phyloP scores from a whole-genome alignment of 1,139 yeast species.

The Saccharomyces pastorianus region DNA sequence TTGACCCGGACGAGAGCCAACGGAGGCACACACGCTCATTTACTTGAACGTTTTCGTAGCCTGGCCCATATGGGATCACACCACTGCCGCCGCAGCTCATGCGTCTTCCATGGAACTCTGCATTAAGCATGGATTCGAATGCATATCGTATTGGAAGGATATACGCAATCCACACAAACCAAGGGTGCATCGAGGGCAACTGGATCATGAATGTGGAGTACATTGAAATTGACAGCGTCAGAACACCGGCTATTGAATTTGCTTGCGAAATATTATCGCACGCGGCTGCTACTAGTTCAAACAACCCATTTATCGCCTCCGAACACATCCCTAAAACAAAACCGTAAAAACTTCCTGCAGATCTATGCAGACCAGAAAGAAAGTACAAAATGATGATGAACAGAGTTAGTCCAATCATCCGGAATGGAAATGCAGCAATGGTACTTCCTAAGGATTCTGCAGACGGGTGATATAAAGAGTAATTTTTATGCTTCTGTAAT shows the following conservation, averaged over 20 bases:
- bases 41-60: too few species aligned
- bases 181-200: constrained; percentile 48
- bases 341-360: constrained; percentile 46
- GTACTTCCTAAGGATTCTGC: constrained; percentile 45
- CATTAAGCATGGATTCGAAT: constrained; percentile 46
- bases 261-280: constrained; percentile 41
- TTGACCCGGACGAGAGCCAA: constrained; percentile 36
- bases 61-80: constrained; percentile 44
- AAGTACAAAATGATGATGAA: constrained; percentile 43
- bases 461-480: constrained; percentile 47
- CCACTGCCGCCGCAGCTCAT: constrained; percentile 41
- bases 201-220: constrained; percentile 50
- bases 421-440: constrained; percentile 40
- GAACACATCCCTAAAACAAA: constrained; percentile 38
- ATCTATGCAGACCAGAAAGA: constrained; percentile 40
- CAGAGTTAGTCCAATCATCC: constrained; percentile 36
- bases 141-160: constrained; percentile 45
- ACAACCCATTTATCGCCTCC: constrained; percentile 37
- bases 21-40: constrained; percentile 45
- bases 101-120: constrained; percentile 46
- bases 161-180: constrained; percentile 55
- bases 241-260: constrained; percentile 42
- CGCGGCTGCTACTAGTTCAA: constrained; percentile 42
- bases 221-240: constrained; percentile 39
- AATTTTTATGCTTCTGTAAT: too few species aligned